Base-by-base conservation (phyloP, 257 asterid genomes). In the Eucommia ulmoides region DNA sequence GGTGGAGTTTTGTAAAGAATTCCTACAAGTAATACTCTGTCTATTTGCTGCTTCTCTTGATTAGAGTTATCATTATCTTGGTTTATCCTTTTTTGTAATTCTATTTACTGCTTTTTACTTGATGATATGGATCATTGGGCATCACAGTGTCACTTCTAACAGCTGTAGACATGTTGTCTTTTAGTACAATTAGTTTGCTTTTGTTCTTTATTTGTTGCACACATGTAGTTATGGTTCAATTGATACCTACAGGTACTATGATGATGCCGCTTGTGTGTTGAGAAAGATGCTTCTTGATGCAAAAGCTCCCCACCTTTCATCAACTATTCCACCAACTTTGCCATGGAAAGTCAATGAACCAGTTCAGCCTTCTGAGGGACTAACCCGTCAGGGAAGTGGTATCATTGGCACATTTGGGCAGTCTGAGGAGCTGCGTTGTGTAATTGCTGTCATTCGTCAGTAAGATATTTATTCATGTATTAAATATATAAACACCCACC, bases 361-460 rank as follows among this genome's bases (percentile, higher is more conserved):
- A 29, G 78, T 67, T 67, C 93, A 73, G 65, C 94, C 77, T 50
- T 61, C 76, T 56, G 98, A 89, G 74, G 97, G 92, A 19, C 70
- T 85, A 62, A 83, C 96, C 18, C 96, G 94, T 26, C 93, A 78
- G 72, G 98, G 96, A 67, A 89, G 98, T 62, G 94, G 98, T 25
- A 74, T 84, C 46, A 79, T 84, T 19, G 94, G 98, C 60, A 69
- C 87, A 41, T 89, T 80, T 64, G 98, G 92, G 50, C 96, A 85
- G 63, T 65, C 88, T n/a, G 98, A 89, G 66, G 98, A 89, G 78
- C 77, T 89, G 45, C 94, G 88, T 29, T 85, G 97, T 73, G 96
- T 89, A 56, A 86, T 89, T 74, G 83, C 94, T 56, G 58, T 89
- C 58, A 61, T 89, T 60, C 93, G 97, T 51, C 97, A 89, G 97